Evolutionary conservation across 805 yeast genomes (phyloP).

Genomic region (Candida insectorum): DNA sequence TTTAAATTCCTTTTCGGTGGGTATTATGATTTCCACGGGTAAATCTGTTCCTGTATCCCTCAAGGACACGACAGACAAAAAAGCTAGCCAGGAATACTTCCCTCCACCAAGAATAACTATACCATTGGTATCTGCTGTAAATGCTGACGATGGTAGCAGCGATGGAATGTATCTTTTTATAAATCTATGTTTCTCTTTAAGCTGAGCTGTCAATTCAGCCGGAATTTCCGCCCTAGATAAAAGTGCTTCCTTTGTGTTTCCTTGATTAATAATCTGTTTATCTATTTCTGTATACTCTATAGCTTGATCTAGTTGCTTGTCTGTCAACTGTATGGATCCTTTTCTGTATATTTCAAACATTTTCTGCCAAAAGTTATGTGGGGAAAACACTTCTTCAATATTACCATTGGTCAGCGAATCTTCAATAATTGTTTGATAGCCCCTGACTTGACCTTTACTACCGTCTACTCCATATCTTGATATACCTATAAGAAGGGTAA

Average conservation of each 20-base stretch:
- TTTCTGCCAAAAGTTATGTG: slow-evolving; percentile 24
- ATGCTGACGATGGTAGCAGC: slow-evolving; percentile 15
- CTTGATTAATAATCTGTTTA: slow-evolving; percentile 11
- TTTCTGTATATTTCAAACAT: slow-evolving; percentile 20
- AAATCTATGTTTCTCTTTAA: slow-evolving; percentile 18
- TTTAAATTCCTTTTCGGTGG: slow-evolving; percentile 28
- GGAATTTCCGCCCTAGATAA: slow-evolving; percentile 22
- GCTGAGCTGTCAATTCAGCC: slow-evolving; percentile 17
- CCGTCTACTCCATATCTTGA: no score
- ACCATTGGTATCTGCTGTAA: slow-evolving; percentile 22
- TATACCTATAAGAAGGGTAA: not conserved
- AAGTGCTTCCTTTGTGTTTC: slow-evolving; percentile 20
- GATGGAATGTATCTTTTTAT: slow-evolving; percentile 21
- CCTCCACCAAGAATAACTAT: slow-evolving; percentile 35
- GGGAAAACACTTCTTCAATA: no score
- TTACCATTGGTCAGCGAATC: slow-evolving; percentile 10
- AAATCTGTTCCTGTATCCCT: slow-evolving; percentile 34
- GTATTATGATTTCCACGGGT: slow-evolving; percentile 39
- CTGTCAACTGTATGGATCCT: slow-evolving; percentile 13
- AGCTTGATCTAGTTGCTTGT: slow-evolving; percentile 14
- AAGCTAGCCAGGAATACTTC: slow-evolving; percentile 32
- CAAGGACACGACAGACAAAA: slow-evolving; percentile 25
- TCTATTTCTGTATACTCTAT: slow-evolving; percentile 16
- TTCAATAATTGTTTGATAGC: not conserved
- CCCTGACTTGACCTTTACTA: not conserved